These are phyloP conservation scores for Acanthamoeba castellanii DNA, from an alignment of 208 protist genomes.

Conservation along the genomic window DNA sequence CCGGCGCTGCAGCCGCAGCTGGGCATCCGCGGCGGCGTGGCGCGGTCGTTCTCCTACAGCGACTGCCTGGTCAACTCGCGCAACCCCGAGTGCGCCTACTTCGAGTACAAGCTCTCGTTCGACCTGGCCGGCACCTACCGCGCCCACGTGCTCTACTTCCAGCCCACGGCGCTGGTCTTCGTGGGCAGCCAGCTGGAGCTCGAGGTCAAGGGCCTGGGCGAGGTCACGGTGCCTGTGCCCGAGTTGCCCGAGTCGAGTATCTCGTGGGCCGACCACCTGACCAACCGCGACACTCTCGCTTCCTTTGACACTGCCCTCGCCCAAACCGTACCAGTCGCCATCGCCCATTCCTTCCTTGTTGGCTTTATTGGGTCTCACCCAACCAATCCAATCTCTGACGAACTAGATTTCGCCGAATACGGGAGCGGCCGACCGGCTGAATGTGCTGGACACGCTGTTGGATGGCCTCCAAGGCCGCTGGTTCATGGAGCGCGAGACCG, in stretches of 20 bases:
- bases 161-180: not conserved
- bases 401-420: constrained; percentile 45
- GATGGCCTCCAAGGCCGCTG: constrained; percentile 1
- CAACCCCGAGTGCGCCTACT: constrained; percentile 27
- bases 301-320: not conserved
- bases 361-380: not conserved
- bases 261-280: not conserved
- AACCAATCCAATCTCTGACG: not conserved
- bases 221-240: not conserved
- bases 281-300: not conserved
- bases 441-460: constrained; percentile 24
- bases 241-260: not conserved
- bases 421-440: not conserved
- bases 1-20: not conserved
- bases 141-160: not conserved
- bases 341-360: not conserved
- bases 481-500: constrained; percentile 31
- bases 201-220: constrained; percentile 41
- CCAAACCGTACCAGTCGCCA: not conserved
- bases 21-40: not conserved
- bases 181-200: not conserved
- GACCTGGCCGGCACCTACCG: not conserved
- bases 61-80: not conserved
- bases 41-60: not conserved
- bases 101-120: constrained; percentile 14